Percentiles rank a stretch among this genome's conserved stretches.
Conservation (phyloP, 805 yeast genomes). For the Tetrapisispora fleetii region DNA sequence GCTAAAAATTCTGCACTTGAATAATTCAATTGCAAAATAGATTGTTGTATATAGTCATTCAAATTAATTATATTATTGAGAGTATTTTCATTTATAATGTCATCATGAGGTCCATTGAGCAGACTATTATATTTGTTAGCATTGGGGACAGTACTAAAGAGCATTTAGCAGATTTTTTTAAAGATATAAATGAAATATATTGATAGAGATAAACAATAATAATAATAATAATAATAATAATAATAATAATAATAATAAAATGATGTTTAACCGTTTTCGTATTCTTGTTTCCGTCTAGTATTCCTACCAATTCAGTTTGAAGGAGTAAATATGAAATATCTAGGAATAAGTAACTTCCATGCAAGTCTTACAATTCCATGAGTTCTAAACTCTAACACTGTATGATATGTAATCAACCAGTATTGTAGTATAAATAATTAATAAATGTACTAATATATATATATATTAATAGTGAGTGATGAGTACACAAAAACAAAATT, state of each 20-base stretch:
- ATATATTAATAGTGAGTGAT: not conserved
- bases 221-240: too few relatives aligned
- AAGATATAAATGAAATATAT: too few relatives aligned
- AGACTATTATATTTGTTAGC: not conserved
- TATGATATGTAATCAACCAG: too few relatives aligned
- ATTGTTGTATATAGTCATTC: conserved; percentile 11
- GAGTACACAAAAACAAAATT: not conserved
- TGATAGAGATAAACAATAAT: too few relatives aligned
- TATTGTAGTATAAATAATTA: too few relatives aligned
- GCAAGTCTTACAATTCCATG: too few relatives aligned
- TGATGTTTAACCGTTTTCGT: not conserved
- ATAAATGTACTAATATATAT: too few relatives aligned
- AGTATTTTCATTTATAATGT: not conserved
- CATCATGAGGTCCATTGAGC: not conserved
- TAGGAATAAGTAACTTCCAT: too few relatives aligned
- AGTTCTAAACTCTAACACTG: too few relatives aligned
- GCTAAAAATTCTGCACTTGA: conserved; percentile 77
- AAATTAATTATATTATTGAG: conserved; percentile 1
- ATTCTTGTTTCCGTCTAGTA: not conserved
- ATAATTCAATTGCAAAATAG: conserved; percentile 21
- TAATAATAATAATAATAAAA: too few relatives aligned
- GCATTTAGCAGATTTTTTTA: not conserved
- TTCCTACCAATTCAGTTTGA: too few relatives aligned
- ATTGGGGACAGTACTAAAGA: not conserved
- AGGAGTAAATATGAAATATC: too few relatives aligned